Evolutionary conservation across 2,329 filamentous ascomycete genomes (phyloP).

Genomic region (Balansia obtecta): DNA sequence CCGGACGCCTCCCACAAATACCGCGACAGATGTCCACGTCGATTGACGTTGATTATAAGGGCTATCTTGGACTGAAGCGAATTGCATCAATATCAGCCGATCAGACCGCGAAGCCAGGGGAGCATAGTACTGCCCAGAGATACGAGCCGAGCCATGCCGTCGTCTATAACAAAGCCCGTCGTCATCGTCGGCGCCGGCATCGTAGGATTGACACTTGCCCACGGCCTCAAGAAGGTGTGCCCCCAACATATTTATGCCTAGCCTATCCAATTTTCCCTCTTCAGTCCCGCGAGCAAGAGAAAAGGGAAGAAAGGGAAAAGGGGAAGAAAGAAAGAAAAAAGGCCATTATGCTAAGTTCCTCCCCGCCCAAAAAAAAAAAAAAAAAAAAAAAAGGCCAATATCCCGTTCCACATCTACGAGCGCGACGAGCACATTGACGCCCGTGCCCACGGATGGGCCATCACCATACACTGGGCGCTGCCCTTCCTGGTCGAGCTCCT

Average conservation of each 20-base stretch:
- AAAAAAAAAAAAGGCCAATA: conserved; percentile 14
- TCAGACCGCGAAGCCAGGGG: background rate
- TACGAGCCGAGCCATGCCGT: conserved; percentile 4
- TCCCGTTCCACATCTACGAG: conserved; percentile 21
- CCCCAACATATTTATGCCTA: background rate
- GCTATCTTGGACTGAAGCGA: no score
- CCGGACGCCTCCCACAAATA: background rate
- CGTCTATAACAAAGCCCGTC: conserved; percentile 13
- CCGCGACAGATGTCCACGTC: no score
- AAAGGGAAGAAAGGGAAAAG: no score
- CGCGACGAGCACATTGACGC: conserved; percentile 16
- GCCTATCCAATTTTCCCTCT: no score
- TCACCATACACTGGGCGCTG: conserved; percentile 48
- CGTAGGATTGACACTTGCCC: conserved; percentile 24
- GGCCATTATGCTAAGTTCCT: background rate
- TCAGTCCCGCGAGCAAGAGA: background rate
- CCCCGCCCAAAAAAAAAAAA: conserved; percentile 2
- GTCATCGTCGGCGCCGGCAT: conserved; percentile 26
- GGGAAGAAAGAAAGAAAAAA: no score
- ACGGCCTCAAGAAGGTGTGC: conserved; percentile 22
- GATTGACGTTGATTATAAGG: background rate
- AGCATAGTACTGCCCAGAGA: background rate
- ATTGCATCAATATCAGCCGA: background rate
- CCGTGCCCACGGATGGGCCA: conserved; percentile 40
- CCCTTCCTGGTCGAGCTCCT: conserved; percentile 16